Evolutionary conservation across 495 filamentous ascomycete species (phyloP).

Genomic region (Aspergillus kassunensis): DNA sequence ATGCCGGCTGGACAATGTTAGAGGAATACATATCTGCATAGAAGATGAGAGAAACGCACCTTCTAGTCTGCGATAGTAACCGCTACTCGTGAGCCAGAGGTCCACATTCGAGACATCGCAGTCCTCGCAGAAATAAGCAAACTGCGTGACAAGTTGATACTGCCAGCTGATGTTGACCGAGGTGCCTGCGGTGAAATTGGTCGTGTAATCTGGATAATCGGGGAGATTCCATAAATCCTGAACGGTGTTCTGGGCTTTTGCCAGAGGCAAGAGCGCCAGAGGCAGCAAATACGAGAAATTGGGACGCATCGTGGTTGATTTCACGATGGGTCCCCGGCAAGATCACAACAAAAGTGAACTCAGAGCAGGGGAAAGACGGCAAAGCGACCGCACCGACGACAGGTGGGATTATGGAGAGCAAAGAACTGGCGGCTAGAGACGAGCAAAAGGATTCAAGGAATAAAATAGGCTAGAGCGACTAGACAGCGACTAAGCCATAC

Average conservation of each 20-base stretch:
- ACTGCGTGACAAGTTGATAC: background rate
- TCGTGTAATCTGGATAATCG: background rate
- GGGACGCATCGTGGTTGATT: background rate
- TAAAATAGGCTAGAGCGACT: no score
- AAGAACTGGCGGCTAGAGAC: background rate
- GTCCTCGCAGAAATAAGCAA: background rate
- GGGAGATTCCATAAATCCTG: conserved; percentile 10
- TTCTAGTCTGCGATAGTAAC: conserved; percentile 1
- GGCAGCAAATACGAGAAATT: background rate
- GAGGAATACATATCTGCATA: background rate
- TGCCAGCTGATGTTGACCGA: conserved; percentile 4
- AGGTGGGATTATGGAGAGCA: background rate
- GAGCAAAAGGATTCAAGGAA: no score
- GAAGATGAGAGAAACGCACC: background rate
- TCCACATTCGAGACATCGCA: conserved; percentile 6
- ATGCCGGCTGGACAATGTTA: conserved; percentile 1
- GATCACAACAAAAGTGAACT: no score
- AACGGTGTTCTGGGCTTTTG: background rate
- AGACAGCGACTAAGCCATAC: no score
- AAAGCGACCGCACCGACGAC: background rate
- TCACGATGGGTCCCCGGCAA: no score
- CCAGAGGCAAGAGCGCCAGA: background rate
- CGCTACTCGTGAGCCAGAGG: conserved; percentile 6
- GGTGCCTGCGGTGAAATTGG: conserved; percentile 1
- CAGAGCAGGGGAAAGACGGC: background rate